These are phyloP conservation scores for Paraphaeosphaeria sporulosa DNA, from an alignment of 2,329 filamentous ascomycete species.

Conservation along the genomic window DNA sequence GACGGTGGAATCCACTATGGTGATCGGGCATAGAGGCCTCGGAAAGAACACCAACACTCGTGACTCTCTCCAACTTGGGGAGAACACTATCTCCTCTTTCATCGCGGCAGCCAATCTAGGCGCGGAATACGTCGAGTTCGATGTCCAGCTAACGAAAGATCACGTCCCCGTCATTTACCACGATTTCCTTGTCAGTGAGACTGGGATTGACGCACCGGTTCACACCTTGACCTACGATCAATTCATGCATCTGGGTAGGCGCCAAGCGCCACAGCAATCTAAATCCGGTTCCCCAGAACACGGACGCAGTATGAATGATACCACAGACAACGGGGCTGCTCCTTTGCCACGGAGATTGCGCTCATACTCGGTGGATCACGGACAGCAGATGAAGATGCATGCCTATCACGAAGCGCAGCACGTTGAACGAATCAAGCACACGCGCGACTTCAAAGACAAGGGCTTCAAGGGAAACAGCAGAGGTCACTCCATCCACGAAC, in stretches of 20 bases:
- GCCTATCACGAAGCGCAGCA: conserved; percentile 58
- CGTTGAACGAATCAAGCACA: conserved; percentile 95
- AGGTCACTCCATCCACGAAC: conserved; percentile 92
- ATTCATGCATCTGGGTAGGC: conserved; percentile 85
- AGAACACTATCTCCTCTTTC: conserved; percentile 95
- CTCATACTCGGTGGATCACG: conserved; percentile 67
- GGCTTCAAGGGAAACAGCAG: conserved; percentile 96
- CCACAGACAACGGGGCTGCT: conserved; percentile 24
- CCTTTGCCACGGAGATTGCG: conserved; percentile 50
- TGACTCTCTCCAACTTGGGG: conserved; percentile 89
- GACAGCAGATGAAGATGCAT: conserved; percentile 52
- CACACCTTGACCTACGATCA: conserved; percentile 95
- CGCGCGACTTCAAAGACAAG: conserved; percentile 90
- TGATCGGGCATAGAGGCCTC: conserved; percentile 73
- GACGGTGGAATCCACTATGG: conserved; percentile 87
- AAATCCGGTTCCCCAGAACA: conserved; percentile 56
- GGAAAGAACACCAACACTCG: conserved; percentile 89
- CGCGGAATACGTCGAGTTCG: conserved; percentile 75
- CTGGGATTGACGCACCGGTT: conserved; percentile 94
- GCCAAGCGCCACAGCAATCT: conserved; percentile 55
- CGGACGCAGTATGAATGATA: conserved; percentile 18
- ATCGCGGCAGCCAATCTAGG: conserved; percentile 95
- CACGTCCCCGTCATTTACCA: conserved; percentile 98
- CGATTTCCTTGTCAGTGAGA: conserved; percentile 97
- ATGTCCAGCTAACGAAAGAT: conserved; percentile 98